A percentile compares a stretch with the other conserved stretches of the same genome.
phyloP scores from a whole-genome alignment of 805 yeast species.

The Cyberlindnera japonica region DNA sequence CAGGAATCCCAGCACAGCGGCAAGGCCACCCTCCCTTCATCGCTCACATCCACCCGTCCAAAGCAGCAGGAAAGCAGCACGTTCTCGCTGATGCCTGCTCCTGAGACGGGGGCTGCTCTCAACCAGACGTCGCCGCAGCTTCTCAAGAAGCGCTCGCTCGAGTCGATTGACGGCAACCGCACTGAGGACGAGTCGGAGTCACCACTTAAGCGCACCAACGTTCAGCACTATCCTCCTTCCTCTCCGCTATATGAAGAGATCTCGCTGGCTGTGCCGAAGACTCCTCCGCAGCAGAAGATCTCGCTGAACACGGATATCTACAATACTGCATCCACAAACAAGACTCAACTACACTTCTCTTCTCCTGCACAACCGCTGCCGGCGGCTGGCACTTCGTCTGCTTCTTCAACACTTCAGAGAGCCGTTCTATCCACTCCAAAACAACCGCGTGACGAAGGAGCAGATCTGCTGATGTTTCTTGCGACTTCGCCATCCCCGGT shows the following conservation, averaged over 20 bases:
- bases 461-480: slow-evolving; percentile 72
- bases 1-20: not conserved
- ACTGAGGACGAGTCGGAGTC: slow-evolving; percentile 25
- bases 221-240: slow-evolving; percentile 24
- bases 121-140: slow-evolving; percentile 5
- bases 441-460: slow-evolving; percentile 55
- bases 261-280: slow-evolving; percentile 22
- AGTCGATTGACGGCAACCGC: slow-evolving; percentile 21
- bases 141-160: slow-evolving; percentile 20
- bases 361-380: slow-evolving; percentile 20
- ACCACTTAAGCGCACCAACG: slow-evolving; percentile 11
- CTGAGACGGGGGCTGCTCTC: not conserved
- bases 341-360: slow-evolving; percentile 21
- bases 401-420: slow-evolving; percentile 9
- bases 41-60: not conserved
- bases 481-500: slow-evolving; percentile 78
- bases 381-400: not conserved
- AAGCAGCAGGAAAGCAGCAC: not conserved
- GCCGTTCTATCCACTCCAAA: slow-evolving; percentile 25
- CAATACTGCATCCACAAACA: slow-evolving; percentile 27
- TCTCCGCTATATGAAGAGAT: slow-evolving; percentile 26
- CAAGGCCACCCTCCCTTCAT: not conserved
- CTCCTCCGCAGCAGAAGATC: slow-evolving; percentile 28
- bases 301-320: slow-evolving; percentile 23
- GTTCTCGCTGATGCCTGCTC: slow-evolving; percentile 5